Evolutionary conservation across 768 basidiomycete species (phyloP).

Genomic region (Tremella mesenterica): DNA sequence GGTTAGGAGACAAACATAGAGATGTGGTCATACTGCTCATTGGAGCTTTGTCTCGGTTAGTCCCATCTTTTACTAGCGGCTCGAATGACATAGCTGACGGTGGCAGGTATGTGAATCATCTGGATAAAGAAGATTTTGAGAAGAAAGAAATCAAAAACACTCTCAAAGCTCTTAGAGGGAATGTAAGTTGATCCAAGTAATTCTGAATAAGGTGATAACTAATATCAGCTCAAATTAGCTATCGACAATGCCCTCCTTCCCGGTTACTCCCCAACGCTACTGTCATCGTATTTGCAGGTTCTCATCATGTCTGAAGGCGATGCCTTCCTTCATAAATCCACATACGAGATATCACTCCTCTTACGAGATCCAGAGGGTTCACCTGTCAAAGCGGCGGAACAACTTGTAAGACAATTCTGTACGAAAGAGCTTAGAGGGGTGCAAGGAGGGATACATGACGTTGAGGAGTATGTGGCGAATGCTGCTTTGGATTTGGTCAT

Average conservation of each 20-base stretch:
- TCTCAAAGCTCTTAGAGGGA: constrained; percentile 58
- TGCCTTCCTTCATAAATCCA: constrained; percentile 69
- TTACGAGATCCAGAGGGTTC: constrained; percentile 46
- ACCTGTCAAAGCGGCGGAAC: constrained; percentile 66
- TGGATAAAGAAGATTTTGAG: constrained; percentile 68
- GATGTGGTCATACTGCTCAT: constrained; percentile 80
- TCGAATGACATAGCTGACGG: background rate
- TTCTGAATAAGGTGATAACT: background rate
- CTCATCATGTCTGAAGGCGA: constrained; percentile 95
- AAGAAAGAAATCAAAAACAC: constrained; percentile 59
- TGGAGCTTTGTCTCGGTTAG: constrained; percentile 71
- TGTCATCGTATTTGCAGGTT: constrained; percentile 87
- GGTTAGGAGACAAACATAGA: constrained; percentile 43
- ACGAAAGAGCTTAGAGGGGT: constrained; percentile 62
- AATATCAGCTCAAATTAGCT: constrained; percentile 72
- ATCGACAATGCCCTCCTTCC: constrained; percentile 69
- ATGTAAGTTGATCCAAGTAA: constrained; percentile 48
- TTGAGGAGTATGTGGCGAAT: constrained; percentile 89
- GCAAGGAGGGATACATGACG: constrained; percentile 65
- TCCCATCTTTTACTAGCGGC: background rate
- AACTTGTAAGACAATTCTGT: constrained; percentile 74
- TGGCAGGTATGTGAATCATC: constrained; percentile 66
- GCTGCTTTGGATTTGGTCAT: constrained; percentile 76
- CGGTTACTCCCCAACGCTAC: constrained; percentile 55
- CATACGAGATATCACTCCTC: constrained; percentile 60